Percentiles rank a stretch among this genome's conserved stretches.
Conservation (phyloP, 1,284 basidiomycete genomes). For the Megacollybia platyphylla region DNA sequence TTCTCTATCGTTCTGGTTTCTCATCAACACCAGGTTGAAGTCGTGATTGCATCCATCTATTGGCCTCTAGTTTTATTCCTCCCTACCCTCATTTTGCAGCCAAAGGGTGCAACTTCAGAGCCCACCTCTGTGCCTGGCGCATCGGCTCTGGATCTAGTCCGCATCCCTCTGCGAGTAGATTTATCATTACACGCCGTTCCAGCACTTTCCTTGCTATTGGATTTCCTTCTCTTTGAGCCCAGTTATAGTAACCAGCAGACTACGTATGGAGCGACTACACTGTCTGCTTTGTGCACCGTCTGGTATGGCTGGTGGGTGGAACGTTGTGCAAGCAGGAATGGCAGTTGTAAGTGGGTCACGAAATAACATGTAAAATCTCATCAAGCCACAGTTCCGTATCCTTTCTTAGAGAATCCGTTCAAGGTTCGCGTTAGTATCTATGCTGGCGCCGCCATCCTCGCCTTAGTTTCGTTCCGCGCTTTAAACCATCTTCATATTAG, state of each 20-base stretch:
- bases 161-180: slow-evolving; percentile 53
- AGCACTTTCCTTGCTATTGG: slow-evolving; percentile 42
- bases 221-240: slow-evolving; percentile 60
- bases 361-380: not conserved
- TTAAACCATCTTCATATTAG: slow-evolving; percentile 34
- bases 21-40: slow-evolving; percentile 31
- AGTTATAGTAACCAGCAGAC: slow-evolving; percentile 41
- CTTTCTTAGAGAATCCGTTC: slow-evolving; percentile 54
- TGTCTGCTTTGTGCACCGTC: slow-evolving; percentile 28
- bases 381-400: slow-evolving; percentile 55
- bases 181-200: slow-evolving; percentile 59
- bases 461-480: slow-evolving; percentile 41
- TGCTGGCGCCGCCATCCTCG: slow-evolving; percentile 32
- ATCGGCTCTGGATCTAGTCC: slow-evolving; percentile 23
- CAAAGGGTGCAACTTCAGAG: slow-evolving; percentile 14
- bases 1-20: slow-evolving; percentile 10
- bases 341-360: slow-evolving; percentile 40
- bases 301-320: slow-evolving; percentile 62
- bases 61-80: slow-evolving; percentile 46
- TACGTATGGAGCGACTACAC: slow-evolving; percentile 27
- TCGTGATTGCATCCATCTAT: slow-evolving; percentile 64
- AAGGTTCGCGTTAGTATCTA: slow-evolving; percentile 52
- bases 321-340: slow-evolving; percentile 46
- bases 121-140: slow-evolving; percentile 15
- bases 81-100: slow-evolving; percentile 39